Percentiles rank a stretch among this genome's conserved stretches.
Conservation (phyloP, 371 early-diverging fungal genomes). For the Synchytrium microbalum region DNA sequence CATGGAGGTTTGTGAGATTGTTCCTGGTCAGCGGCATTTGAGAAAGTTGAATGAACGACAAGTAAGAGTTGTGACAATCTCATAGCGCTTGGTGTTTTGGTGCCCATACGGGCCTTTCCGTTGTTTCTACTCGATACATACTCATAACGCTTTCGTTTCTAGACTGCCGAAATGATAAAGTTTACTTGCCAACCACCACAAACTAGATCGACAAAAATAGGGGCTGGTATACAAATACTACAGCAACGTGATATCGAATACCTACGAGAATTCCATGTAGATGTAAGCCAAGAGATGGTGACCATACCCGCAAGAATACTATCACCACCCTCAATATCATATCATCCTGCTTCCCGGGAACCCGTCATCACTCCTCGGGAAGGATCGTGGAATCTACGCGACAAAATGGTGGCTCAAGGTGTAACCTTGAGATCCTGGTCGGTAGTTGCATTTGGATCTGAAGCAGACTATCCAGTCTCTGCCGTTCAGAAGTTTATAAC, state of each 20-base stretch:
- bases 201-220: constrained; percentile 40
- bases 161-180: constrained; percentile 89
- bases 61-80: constrained; percentile 22
- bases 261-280: constrained; percentile 42
- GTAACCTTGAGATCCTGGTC: constrained; percentile 76
- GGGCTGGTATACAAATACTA: constrained; percentile 38
- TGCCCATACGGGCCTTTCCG: too few relatives aligned
- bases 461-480: constrained; percentile 33
- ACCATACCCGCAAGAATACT: constrained; percentile 64
- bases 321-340: constrained; percentile 65
- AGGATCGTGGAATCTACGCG: constrained; percentile 89
- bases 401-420: constrained; percentile 71
- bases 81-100: neutral
- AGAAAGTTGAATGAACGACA: constrained; percentile 68
- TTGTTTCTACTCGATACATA: neutral
- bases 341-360: constrained; percentile 53
- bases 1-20: constrained; percentile 78
- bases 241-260: constrained; percentile 42
- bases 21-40: constrained; percentile 66
- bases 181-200: constrained; percentile 75
- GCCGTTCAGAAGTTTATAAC: constrained; percentile 44
- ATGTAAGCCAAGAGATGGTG: constrained; percentile 52
- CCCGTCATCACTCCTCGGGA: constrained; percentile 59
- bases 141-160: constrained; percentile 15
- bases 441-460: constrained; percentile 55